phyloP scores from a whole-genome alignment of 2,329 filamentous ascomycete species.

The Daldinia sp. region DNA sequence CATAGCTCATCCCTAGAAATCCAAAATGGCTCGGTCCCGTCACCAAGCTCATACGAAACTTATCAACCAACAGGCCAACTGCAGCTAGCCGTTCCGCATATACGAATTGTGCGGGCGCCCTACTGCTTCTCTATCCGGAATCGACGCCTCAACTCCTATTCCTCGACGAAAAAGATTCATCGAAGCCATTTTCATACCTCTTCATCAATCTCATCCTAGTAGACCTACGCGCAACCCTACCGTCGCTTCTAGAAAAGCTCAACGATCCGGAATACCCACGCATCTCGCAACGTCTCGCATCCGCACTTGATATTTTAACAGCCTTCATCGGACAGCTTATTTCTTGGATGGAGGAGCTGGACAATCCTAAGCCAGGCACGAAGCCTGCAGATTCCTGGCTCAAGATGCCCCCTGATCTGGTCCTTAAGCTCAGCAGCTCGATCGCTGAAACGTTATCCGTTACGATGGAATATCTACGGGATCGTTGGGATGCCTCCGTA shows the following conservation, averaged over 20 bases:
- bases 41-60: slow-evolving; percentile 58
- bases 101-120: slow-evolving; percentile 64
- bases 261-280: slow-evolving; percentile 62
- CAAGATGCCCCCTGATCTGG: slow-evolving; percentile 63
- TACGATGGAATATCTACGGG: slow-evolving; percentile 71
- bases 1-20: slow-evolving; percentile 57
- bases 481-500: slow-evolving; percentile 74
- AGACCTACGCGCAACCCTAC: slow-evolving; percentile 70
- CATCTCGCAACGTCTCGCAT: slow-evolving; percentile 63
- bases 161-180: slow-evolving; percentile 51
- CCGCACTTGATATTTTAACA: slow-evolving; percentile 69
- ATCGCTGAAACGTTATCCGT: slow-evolving; percentile 71
- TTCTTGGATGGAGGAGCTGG: slow-evolving; percentile 60
- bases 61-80: slow-evolving; percentile 64
- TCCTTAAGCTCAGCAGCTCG: slow-evolving; percentile 67
- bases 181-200: slow-evolving; percentile 67
- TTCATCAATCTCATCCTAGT: slow-evolving; percentile 71
- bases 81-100: slow-evolving; percentile 65
- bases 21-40: slow-evolving; percentile 63
- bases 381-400: slow-evolving; percentile 45
- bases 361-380: slow-evolving; percentile 29
- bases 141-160: slow-evolving; percentile 61
- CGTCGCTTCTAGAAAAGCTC: slow-evolving; percentile 65
- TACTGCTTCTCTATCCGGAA: slow-evolving; percentile 64
- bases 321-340: slow-evolving; percentile 68